Percentiles rank a stretch among this genome's conserved stretches.
Evolutionary conservation across 441 rosid genomes (phyloP).

Genomic region (Eutrema salsugineum): DNA sequence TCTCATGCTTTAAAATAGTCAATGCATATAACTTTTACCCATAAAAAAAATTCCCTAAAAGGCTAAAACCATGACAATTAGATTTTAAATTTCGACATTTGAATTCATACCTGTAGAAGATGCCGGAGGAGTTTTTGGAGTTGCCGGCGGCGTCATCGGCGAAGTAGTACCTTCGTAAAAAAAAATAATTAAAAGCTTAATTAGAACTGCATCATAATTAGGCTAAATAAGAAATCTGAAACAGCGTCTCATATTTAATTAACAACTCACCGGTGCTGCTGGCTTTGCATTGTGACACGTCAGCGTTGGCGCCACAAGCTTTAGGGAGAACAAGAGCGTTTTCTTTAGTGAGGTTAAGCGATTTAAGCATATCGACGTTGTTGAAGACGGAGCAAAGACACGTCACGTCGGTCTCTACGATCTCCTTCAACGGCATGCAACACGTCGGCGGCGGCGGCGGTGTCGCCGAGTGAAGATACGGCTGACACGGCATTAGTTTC

Average conservation of each 20-base stretch:
- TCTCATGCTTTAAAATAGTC: background rate
- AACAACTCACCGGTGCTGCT: constrained; percentile 18
- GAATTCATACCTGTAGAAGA: constrained; percentile 21
- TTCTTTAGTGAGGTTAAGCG: constrained; percentile 39
- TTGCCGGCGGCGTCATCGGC: constrained; percentile 19
- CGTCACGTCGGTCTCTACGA: constrained; percentile 21
- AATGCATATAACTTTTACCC: background rate
- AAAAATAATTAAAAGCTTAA: background rate
- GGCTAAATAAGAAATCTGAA: background rate
- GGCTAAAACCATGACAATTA: background rate
- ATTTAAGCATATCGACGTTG: constrained; percentile 34
- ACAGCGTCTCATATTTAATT: background rate
- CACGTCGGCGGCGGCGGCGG: constrained; percentile 38
- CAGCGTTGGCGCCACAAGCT: constrained; percentile 49
- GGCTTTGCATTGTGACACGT: constrained; percentile 40
- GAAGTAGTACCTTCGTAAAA: constrained; percentile 22
- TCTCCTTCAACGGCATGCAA: constrained; percentile 41
- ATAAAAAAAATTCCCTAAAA: background rate
- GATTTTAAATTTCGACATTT: background rate
- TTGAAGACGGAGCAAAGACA: constrained; percentile 51
- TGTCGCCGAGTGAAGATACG: constrained; percentile 27
- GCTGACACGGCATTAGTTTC: constrained; percentile 50
- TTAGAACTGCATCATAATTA: background rate
- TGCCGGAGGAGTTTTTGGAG: constrained; percentile 25
- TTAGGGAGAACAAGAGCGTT: constrained; percentile 47